phyloP scores from a whole-genome alignment of 371 early-diverging fungal genomes.

The Cokeromyces recurvatus region DNA sequence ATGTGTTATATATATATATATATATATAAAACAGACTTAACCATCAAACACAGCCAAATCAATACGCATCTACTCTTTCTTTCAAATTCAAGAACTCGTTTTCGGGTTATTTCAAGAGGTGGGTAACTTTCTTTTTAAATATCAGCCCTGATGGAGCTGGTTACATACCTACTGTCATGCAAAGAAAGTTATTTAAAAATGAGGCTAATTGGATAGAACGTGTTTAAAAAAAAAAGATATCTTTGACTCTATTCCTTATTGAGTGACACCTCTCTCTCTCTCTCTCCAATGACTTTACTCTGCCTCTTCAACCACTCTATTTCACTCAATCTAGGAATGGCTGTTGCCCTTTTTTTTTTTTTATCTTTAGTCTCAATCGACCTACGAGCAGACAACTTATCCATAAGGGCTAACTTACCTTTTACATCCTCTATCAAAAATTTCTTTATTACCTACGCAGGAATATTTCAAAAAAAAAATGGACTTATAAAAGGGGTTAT shows the following conservation, averaged over 20 bases:
- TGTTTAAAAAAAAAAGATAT: slow-evolving; percentile 9
- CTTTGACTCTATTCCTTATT: slow-evolving; percentile 23
- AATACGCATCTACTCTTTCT: slow-evolving; percentile 17
- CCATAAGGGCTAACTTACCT: slow-evolving; percentile 11
- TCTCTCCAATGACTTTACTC: slow-evolving; percentile 12
- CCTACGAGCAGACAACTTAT: neutral
- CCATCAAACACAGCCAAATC: slow-evolving; percentile 19
- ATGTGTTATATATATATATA: too few species aligned
- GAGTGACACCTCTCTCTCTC: slow-evolving; percentile 16
- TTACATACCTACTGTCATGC: slow-evolving; percentile 14
- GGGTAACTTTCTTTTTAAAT: slow-evolving; percentile 31
- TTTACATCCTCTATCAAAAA: neutral
- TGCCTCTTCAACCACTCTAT: slow-evolving; percentile 8
- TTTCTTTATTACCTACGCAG: slow-evolving; percentile 6
- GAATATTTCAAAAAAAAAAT: too few species aligned
- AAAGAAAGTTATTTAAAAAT: slow-evolving; percentile 7
- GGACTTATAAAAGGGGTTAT: too few species aligned
- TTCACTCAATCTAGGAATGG: slow-evolving; percentile 19
- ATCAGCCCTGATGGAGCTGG: slow-evolving; percentile 29
- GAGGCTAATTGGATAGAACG: slow-evolving; percentile 22
- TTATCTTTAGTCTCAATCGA: slow-evolving; percentile 14
- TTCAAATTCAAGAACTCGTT: slow-evolving; percentile 24
- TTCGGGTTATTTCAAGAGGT: slow-evolving; percentile 23
- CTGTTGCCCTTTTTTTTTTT: slow-evolving; percentile 12
- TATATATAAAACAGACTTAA: too few species aligned